Percentiles rank a stretch among this genome's conserved stretches.
phyloP scores from a whole-genome alignment of 1,284 basidiomycete species.

The Meira miltonrushii region DNA sequence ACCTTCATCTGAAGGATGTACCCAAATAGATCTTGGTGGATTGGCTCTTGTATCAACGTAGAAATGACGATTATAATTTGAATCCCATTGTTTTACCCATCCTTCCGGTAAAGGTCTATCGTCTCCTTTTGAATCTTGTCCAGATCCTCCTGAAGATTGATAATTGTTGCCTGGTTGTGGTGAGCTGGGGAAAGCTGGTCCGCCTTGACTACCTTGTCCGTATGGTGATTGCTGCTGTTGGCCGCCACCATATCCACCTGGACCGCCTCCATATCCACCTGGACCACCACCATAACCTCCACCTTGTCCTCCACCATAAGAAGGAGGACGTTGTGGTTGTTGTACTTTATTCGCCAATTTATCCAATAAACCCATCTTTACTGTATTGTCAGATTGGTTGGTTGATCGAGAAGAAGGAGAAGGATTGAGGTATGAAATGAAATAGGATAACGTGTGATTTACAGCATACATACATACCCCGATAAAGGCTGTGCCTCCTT shows the following conservation, averaged over 20 bases:
- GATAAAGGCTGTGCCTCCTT: no score
- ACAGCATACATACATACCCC: no score
- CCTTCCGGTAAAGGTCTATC: constrained; percentile 33
- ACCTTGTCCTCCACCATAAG: constrained; percentile 21
- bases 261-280: constrained; percentile 18
- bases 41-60: constrained; percentile 45
- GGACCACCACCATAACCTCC: constrained; percentile 9
- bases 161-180: not conserved
- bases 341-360: constrained; percentile 37
- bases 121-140: not conserved
- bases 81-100: constrained; percentile 47
- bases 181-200: constrained; percentile 9
- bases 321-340: constrained; percentile 17
- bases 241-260: not conserved
- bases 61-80: constrained; percentile 32
- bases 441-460: no score
- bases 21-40: constrained; percentile 51
- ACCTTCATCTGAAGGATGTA: constrained; percentile 45
- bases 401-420: no score
- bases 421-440: no score
- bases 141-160: not conserved
- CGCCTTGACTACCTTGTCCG: constrained; percentile 8
- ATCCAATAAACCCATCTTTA: constrained; percentile 36
- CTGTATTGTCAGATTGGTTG: not conserved
- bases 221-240: constrained; percentile 12